Base-by-base conservation (phyloP, 176 grass and related monocot genomes). In the Oryza meridionalis region DNA sequence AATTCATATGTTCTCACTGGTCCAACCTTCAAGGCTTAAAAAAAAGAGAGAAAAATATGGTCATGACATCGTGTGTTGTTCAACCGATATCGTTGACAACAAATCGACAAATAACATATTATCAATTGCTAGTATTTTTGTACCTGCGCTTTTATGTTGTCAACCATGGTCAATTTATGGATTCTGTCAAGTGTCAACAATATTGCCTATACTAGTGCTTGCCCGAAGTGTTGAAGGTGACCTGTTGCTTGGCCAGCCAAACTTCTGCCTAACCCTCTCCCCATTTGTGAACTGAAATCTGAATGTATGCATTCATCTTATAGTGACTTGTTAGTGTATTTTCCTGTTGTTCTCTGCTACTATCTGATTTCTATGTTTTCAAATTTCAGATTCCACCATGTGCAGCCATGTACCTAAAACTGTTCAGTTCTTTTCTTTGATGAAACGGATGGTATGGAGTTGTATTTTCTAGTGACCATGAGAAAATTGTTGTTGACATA, bases 181-280 rank as follows among this genome's bases (percentile, higher is more conserved):
- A 9, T 73, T 74, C 10, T 78, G 79, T 47, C 38, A 73, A 86
- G 4, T 78, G 79, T 47, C 47, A 73, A 86, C 78, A 82, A 73
- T 73, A 73, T 26, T 82, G 74, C 68, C 66, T n/a, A n/a, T n/a
- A n/a, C n/a, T 82, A 44, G 72, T 82, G 44, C 44, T 50, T 5
- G 65, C 53, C n/a, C 81, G 13, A 66, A 58, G 9, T 55, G 32
- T 46, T 86, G 79, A 86, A 69, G 35, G 61, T 74, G 84, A 90
- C 84, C 58, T 83, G 88, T 69, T 86, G 62, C 79, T 83, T 86
- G 47, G 49, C 62, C 38, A 61, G 74, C 31, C 79, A 84, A 86
- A 79, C 79, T 78, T 86, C 68, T 62, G 88, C 88, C 88, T 82
- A 90, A 90, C 68, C 69, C 46, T 83, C 37, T 49, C 79, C 79